These are phyloP conservation scores for Aspergillus uvarum DNA, from an alignment of 2,329 filamentous ascomycete species.

Conservation along the genomic window DNA sequence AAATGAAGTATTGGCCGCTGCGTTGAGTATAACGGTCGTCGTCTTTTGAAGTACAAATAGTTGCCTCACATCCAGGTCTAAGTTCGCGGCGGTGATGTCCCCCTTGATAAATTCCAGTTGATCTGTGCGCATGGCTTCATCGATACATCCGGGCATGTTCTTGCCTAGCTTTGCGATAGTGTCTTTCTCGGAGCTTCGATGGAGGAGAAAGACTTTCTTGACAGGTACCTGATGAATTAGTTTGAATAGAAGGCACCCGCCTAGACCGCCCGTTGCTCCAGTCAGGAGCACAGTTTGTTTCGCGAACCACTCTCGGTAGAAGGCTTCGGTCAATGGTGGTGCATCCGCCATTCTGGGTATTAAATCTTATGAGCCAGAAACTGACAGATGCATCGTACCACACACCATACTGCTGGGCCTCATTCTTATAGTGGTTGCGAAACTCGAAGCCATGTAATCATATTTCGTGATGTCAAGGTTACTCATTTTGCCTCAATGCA, in stretches of 20 bases:
- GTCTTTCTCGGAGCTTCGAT: constrained; percentile 9
- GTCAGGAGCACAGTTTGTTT: constrained; percentile 19
- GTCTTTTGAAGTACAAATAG: constrained; percentile 10
- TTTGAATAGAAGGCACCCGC: constrained; percentile 22
- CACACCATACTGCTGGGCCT: too few species aligned
- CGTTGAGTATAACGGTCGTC: constrained; percentile 18
- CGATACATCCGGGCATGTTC: constrained; percentile 20
- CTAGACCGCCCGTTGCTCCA: constrained; percentile 19
- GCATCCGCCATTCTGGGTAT: too few species aligned
- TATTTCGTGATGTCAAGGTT: too few species aligned
- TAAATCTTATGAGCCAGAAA: too few species aligned
- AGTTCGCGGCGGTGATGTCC: constrained; percentile 15
- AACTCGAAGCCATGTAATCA: too few species aligned
- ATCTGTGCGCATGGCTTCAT: constrained; percentile 22
- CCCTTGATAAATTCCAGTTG: constrained; percentile 20
- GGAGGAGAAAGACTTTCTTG: constrained; percentile 15
- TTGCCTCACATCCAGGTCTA: constrained; percentile 12
- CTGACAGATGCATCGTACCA: too few species aligned
- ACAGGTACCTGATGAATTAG: constrained; percentile 19
- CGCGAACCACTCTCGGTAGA: too few species aligned
- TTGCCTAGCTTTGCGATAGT: constrained; percentile 15
- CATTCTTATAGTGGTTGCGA: too few species aligned
- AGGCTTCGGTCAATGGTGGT: too few species aligned
- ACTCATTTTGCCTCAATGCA: too few species aligned
- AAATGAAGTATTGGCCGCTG: constrained; percentile 20